Conservation (phyloP, 495 filamentous ascomycete genomes). For the Lophiostoma macrostomum region DNA sequence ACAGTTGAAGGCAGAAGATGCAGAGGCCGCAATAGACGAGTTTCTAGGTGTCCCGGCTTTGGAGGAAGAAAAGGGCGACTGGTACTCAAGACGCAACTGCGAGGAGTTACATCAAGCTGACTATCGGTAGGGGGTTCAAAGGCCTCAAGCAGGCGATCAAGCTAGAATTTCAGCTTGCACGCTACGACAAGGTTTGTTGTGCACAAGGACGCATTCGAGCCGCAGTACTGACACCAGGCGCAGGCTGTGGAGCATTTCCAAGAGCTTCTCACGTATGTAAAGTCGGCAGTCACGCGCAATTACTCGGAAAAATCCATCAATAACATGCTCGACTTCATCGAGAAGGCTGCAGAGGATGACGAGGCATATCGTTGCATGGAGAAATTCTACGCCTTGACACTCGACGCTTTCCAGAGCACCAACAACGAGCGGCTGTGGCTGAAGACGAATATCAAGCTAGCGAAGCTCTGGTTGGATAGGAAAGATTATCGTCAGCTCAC, state of each 20-base stretch:
- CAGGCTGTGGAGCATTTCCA: conserved; percentile 93
- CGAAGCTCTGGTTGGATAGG: conserved; percentile 82
- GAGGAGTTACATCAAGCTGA: background rate
- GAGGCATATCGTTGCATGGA: conserved; percentile 85
- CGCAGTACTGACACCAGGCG: conserved; percentile 22
- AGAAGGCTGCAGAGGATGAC: conserved; percentile 82
- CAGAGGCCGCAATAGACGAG: conserved; percentile 85
- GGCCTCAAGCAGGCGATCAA: conserved; percentile 97
- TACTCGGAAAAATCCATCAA: conserved; percentile 99
- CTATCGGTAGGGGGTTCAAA: conserved; percentile 76
- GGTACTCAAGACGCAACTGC: conserved; percentile 51
- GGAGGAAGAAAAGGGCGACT: conserved; percentile 90
- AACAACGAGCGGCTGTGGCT: conserved; percentile 98
- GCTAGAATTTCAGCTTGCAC: conserved; percentile 82
- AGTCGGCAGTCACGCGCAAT: conserved; percentile 93
- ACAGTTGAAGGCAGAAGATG: conserved; percentile 83
- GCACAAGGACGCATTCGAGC: conserved; percentile 1
- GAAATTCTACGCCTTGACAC: conserved; percentile 88
- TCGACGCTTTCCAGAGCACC: conserved; percentile 91
- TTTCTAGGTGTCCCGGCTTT: conserved; percentile 81
- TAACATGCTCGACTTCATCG: conserved; percentile 98
- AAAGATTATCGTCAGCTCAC: conserved; percentile 80
- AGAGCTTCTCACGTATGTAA: conserved; percentile 95
- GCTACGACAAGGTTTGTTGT: conserved; percentile 71
- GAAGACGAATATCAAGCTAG: conserved; percentile 97